Evolutionary conservation across 768 basidiomycete genomes (phyloP).

Genomic region (Leucocoprinus leucothites): DNA sequence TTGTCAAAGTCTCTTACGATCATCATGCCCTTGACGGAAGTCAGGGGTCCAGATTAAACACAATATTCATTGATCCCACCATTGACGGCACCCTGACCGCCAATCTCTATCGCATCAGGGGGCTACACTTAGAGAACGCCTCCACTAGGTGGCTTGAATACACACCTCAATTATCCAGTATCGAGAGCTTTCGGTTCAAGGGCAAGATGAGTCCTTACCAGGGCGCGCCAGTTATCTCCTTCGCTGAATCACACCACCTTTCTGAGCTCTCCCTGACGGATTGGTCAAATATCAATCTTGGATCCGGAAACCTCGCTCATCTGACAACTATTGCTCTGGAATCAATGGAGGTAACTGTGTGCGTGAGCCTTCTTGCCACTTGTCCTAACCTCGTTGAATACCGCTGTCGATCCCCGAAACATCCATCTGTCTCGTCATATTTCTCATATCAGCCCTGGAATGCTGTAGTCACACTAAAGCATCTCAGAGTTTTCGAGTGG

Average conservation of each 20-base stretch:
- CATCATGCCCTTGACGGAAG: not conserved
- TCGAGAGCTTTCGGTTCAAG: not conserved
- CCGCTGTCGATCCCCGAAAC: not conserved
- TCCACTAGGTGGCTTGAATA: not conserved
- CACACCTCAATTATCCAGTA: not conserved
- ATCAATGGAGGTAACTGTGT: constrained; percentile 6
- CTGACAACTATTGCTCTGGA: not conserved
- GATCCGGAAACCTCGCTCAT: not conserved
- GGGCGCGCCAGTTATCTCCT: not conserved
- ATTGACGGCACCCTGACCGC: not conserved
- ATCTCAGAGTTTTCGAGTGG: not conserved
- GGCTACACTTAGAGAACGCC: not conserved
- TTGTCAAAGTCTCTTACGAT: not conserved
- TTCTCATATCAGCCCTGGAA: not conserved
- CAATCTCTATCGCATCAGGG: not conserved
- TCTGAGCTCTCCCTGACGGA: not conserved
- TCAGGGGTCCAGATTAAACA: not conserved
- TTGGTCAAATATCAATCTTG: not conserved
- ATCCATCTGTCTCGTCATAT: not conserved
- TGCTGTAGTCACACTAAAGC: not conserved
- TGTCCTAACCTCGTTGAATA: not conserved
- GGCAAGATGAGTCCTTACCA: not conserved
- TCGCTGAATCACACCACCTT: not conserved
- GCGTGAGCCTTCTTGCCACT: not conserved
- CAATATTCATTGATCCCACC: not conserved